These are phyloP conservation scores for Priceomyces fermenticarens DNA, from an alignment of 805 yeast species.

Conservation along the genomic window DNA sequence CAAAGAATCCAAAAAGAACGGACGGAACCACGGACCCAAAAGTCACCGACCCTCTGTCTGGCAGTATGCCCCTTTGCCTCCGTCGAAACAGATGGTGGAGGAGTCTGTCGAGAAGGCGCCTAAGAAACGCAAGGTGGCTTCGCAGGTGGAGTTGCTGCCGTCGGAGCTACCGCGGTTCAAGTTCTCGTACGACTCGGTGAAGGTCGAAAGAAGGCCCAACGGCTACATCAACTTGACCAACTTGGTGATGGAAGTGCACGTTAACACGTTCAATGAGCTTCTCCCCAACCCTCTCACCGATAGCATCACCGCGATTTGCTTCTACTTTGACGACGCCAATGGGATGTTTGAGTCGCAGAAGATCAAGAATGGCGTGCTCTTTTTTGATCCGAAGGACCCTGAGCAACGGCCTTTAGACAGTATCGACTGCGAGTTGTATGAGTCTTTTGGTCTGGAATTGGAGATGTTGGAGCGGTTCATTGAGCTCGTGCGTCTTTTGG, in stretches of 20 bases:
- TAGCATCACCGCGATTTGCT: constrained; percentile 56
- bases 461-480: constrained; percentile 57
- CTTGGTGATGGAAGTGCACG: constrained; percentile 69
- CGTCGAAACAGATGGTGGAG: constrained; percentile 38
- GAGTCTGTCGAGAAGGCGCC: constrained; percentile 27
- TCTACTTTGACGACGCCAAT: constrained; percentile 50
- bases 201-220: constrained; percentile 33
- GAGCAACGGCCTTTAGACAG: constrained; percentile 1
- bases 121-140: constrained; percentile 16
- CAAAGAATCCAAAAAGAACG: not conserved
- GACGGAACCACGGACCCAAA: not conserved
- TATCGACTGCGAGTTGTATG: constrained; percentile 6
- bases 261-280: constrained; percentile 45
- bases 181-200: constrained; percentile 34
- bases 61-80: constrained; percentile 50
- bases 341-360: constrained; percentile 9
- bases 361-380: constrained; percentile 15
- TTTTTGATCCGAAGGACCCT: constrained; percentile 6
- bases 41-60: constrained; percentile 19
- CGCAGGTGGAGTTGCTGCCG: constrained; percentile 52
- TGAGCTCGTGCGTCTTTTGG: constrained; percentile 55
- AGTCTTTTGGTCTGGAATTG: constrained; percentile 48
- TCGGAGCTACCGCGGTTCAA: constrained; percentile 39
- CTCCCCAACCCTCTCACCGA: constrained; percentile 68
- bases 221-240: constrained; percentile 49